Percentiles rank a stretch among this genome's conserved stretches.
Evolutionary conservation across 805 yeast species (phyloP).

Genomic region (Candida ascalaphidarum): DNA sequence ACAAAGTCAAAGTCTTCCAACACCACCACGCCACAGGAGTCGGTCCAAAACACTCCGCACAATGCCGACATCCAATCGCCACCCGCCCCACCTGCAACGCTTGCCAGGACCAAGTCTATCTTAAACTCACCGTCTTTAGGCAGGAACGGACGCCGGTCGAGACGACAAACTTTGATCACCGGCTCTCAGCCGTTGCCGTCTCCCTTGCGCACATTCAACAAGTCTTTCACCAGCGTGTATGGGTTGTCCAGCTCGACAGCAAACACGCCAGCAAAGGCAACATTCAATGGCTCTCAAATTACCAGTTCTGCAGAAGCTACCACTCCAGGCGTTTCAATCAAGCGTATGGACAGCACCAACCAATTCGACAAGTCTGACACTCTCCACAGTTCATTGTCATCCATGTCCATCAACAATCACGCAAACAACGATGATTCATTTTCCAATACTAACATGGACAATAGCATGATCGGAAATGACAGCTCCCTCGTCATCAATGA

Average conservation of each 20-base stretch:
- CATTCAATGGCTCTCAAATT: slow-evolving; percentile 8
- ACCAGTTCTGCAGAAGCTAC: slow-evolving; percentile 5
- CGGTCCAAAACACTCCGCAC: slow-evolving; percentile 1
- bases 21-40: slow-evolving; percentile 1
- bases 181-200: slow-evolving; percentile 93
- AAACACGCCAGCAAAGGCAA: slow-evolving; percentile 27
- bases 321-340: slow-evolving; percentile 1
- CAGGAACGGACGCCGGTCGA: slow-evolving; percentile 42
- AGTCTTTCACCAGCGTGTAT: slow-evolving; percentile 28
- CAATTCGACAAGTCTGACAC: slow-evolving; percentile 12
- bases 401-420: slow-evolving; percentile 31
- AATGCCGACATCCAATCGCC: neutral
- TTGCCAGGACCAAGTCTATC: slow-evolving; percentile 2
- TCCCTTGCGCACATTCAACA: slow-evolving; percentile 58
- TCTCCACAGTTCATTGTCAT: slow-evolving; percentile 29
- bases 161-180: slow-evolving; percentile 71
- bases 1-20: slow-evolving; percentile 4
- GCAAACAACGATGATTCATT: slow-evolving; percentile 2
- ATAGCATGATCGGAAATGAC: neutral
- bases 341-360: neutral
- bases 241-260: slow-evolving; percentile 29
- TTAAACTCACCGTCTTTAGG: slow-evolving; percentile 29
- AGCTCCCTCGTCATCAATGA: slow-evolving; percentile 4
- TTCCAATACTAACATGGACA: slow-evolving; percentile 4
- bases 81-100: slow-evolving; percentile 1